Conservation (phyloP, 2,329 filamentous ascomycete species). For the Beauveria scarabaeidicola region DNA sequence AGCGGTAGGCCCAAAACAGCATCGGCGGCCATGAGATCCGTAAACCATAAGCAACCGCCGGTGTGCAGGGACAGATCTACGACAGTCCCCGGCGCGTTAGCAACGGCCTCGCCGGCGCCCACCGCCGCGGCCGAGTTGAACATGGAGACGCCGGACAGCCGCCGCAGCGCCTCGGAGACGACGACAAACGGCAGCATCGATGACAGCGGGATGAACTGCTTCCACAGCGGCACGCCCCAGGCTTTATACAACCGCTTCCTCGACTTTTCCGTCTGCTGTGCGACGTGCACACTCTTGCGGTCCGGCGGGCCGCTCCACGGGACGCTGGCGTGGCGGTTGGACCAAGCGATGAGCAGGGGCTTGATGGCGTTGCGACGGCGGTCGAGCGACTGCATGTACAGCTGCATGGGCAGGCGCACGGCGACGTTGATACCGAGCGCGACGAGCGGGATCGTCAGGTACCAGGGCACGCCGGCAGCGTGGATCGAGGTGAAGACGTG, state of each 20-base stretch:
- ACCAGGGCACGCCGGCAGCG: constrained; percentile 42
- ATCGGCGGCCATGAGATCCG: constrained; percentile 43
- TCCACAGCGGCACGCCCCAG: constrained; percentile 40
- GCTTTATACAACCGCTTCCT: constrained; percentile 26
- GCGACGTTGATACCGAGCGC: constrained; percentile 37
- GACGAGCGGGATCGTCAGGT: constrained; percentile 43
- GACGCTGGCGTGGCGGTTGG: constrained; percentile 17
- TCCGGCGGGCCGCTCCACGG: constrained; percentile 9
- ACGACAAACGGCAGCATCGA: constrained; percentile 41
- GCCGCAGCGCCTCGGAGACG: constrained; percentile 41
- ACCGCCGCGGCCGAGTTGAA: constrained; percentile 11
- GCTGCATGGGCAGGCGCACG: constrained; percentile 38
- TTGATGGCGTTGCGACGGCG: constrained; percentile 21
- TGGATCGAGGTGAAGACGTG: constrained; percentile 37
- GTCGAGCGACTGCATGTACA: constrained; percentile 30
- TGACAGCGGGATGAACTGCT: constrained; percentile 30
- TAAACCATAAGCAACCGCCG: constrained; percentile 48
- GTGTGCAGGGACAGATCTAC: constrained; percentile 30
- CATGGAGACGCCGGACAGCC: constrained; percentile 30
- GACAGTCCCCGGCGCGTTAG: background rate
- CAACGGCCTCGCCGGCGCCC: constrained; percentile 1
- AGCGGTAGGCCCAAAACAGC: constrained; percentile 41
- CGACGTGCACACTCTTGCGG: constrained; percentile 16
- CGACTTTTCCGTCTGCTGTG: constrained; percentile 21
- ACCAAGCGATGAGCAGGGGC: constrained; percentile 26